Percentiles rank a stretch among this genome's conserved stretches.
phyloP scores from a whole-genome alignment of 345 rosid genomes.

The Combretum micranthum region DNA sequence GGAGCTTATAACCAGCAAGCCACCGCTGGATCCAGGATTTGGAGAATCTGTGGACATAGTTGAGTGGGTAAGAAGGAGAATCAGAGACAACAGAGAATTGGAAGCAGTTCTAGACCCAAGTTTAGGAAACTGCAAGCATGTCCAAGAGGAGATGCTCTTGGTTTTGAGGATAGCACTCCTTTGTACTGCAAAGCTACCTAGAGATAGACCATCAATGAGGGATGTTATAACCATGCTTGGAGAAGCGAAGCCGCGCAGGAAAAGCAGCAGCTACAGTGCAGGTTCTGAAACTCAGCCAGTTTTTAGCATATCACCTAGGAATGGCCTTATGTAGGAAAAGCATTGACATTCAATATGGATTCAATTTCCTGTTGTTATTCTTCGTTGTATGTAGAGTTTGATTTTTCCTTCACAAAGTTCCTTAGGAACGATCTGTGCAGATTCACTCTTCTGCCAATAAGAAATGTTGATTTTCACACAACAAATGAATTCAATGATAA shows the following conservation, averaged over 20 bases:
- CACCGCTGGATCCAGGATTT: conserved; percentile 58
- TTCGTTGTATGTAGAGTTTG: conserved; percentile 35
- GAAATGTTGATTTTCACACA: no score
- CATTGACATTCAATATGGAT: conserved; percentile 9
- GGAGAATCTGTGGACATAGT: conserved; percentile 66
- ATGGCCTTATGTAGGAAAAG: conserved; percentile 54
- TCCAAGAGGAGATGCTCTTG: conserved; percentile 90
- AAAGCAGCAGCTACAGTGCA: conserved; percentile 48
- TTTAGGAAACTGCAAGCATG: conserved; percentile 73
- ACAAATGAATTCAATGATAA: no score
- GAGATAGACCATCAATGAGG: conserved; percentile 88
- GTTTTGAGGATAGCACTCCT: conserved; percentile 79
- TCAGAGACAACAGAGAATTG: conserved; percentile 51
- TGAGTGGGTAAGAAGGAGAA: conserved; percentile 66
- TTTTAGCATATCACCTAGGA: conserved; percentile 67
- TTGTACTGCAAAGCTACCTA: conserved; percentile 82
- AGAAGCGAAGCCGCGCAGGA: conserved; percentile 88
- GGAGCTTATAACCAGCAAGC: conserved; percentile 74
- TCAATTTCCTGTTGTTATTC: conserved; percentile 16
- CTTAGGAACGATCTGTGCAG: background rate
- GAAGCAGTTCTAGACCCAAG: conserved; percentile 62
- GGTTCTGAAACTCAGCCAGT: conserved; percentile 30
- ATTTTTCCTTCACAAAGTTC: conserved; percentile 10
- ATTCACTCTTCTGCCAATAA: no score
- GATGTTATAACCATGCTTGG: conserved; percentile 86